A percentile compares a stretch with the other conserved stretches of the same genome.
phyloP scores from a whole-genome alignment of 164 flowering plant genomes.

The Tinospora cordifolia region DNA sequence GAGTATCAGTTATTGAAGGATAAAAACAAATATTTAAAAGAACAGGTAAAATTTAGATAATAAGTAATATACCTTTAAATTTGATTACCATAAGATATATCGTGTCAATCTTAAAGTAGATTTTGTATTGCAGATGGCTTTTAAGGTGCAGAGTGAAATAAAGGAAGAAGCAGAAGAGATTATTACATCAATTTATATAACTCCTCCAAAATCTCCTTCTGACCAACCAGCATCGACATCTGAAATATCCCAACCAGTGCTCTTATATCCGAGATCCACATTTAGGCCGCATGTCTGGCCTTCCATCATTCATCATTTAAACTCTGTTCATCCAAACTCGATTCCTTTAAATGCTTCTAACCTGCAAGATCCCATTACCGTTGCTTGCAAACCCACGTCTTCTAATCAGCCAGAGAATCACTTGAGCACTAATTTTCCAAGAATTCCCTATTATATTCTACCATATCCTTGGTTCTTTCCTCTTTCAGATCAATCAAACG shows the following conservation, averaged over 20 bases:
- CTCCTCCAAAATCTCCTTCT: conserved; percentile 19
- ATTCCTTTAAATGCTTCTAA: conserved; percentile 20
- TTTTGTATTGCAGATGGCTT: conserved; percentile 35
- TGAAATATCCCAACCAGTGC: conserved; percentile 23
- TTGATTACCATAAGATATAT: neutral
- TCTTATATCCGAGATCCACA: conserved; percentile 27
- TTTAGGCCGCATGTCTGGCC: conserved; percentile 44
- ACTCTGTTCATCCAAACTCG: conserved; percentile 18
- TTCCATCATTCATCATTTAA: conserved; percentile 28
- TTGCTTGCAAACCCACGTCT: conserved; percentile 12
- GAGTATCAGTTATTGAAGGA: conserved; percentile 47
- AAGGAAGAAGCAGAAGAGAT: conserved; percentile 26
- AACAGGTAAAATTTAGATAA: conserved; percentile 36
- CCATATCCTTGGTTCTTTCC: conserved; percentile 63
- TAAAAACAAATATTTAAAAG: conserved; percentile 49
- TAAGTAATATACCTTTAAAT: neutral
- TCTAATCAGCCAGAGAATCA: conserved; percentile 24
- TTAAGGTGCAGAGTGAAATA: conserved; percentile 24
- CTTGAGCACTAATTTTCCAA: conserved; percentile 15
- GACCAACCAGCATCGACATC: conserved; percentile 6
- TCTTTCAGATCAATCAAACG: conserved; percentile 26
- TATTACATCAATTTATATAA: conserved; percentile 12
- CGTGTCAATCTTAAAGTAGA: neutral
- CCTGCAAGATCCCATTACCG: conserved; percentile 14
- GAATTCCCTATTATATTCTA: conserved; percentile 36